Evolutionary conservation across 2,329 filamentous ascomycete genomes (phyloP).

Genomic region (Aspergillus hortae): DNA sequence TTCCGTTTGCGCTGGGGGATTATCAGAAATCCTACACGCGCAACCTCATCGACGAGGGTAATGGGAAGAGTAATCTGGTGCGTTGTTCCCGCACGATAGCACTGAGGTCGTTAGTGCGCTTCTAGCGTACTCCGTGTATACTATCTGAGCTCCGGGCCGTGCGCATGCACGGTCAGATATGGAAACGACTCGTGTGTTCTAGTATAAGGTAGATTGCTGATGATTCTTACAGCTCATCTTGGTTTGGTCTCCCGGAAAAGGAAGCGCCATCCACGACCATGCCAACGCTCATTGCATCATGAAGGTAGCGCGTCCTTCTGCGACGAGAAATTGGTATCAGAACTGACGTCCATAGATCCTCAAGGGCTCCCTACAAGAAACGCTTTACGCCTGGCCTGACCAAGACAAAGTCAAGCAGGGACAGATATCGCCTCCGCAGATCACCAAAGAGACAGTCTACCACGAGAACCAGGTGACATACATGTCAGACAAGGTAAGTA

Average conservation of each 20-base stretch:
- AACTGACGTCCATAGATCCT: constrained; percentile 54
- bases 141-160: not conserved
- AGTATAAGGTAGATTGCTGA: constrained; percentile 5
- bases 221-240: constrained; percentile 65
- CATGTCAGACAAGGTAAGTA: constrained; percentile 69
- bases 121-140: not conserved
- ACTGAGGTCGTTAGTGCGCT: not conserved
- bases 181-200: not conserved
- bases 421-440: constrained; percentile 52
- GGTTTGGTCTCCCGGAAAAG: constrained; percentile 83
- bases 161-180: not conserved
- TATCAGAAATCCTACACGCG: constrained; percentile 70
- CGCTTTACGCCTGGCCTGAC: constrained; percentile 70
- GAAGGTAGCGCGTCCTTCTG: constrained; percentile 49
- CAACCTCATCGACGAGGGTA: constrained; percentile 86
- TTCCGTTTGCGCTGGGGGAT: constrained; percentile 71
- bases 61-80: constrained; percentile 74
- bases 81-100: constrained; percentile 22
- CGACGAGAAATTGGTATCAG: too few species aligned
- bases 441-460: constrained; percentile 67
- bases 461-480: constrained; percentile 74
- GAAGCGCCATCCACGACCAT: constrained; percentile 83
- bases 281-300: constrained; percentile 88
- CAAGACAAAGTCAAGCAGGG: constrained; percentile 44
- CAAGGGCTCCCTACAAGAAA: constrained; percentile 74